phyloP scores from a whole-genome alignment of 169 alveolate genomes.

The Cryptosporidium parvum region DNA sequence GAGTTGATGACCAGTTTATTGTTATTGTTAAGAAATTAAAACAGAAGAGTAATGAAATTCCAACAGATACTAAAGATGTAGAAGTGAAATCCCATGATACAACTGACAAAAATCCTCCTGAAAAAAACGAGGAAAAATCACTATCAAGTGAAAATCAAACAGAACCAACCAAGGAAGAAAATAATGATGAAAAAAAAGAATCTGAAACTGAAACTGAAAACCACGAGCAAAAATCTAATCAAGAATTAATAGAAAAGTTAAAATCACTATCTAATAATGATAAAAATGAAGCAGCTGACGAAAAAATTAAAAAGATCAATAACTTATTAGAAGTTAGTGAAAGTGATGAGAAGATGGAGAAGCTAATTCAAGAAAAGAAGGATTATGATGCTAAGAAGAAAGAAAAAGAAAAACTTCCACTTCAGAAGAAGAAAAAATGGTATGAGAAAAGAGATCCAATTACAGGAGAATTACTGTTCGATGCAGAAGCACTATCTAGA shows the following conservation, averaged over 20 bases:
- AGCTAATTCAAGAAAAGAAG: conserved; percentile 50
- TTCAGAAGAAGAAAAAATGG: conserved; percentile 61
- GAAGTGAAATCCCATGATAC: conserved; percentile 12
- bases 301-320: conserved; percentile 1
- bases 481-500: conserved; percentile 55
- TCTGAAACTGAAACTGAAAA: neutral
- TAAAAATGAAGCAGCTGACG: neutral
- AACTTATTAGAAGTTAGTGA: neutral
- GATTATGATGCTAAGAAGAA: conserved; percentile 32
- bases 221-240: conserved; percentile 11
- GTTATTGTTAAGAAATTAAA: conserved; percentile 17
- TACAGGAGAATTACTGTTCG: conserved; percentile 63
- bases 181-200: neutral
- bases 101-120: neutral
- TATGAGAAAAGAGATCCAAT: conserved; percentile 69
- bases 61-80: conserved; percentile 25
- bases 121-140: neutral
- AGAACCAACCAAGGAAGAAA: neutral
- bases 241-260: conserved; percentile 48
- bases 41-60: neutral
- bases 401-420: conserved; percentile 12
- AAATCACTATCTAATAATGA: conserved; percentile 15
- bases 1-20: conserved; percentile 14
- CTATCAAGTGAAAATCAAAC: neutral
- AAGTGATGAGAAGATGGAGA: conserved; percentile 27